Base-by-base conservation (phyloP, 768 basidiomycete genomes). In the Hemileccinum rubropunctum region DNA sequence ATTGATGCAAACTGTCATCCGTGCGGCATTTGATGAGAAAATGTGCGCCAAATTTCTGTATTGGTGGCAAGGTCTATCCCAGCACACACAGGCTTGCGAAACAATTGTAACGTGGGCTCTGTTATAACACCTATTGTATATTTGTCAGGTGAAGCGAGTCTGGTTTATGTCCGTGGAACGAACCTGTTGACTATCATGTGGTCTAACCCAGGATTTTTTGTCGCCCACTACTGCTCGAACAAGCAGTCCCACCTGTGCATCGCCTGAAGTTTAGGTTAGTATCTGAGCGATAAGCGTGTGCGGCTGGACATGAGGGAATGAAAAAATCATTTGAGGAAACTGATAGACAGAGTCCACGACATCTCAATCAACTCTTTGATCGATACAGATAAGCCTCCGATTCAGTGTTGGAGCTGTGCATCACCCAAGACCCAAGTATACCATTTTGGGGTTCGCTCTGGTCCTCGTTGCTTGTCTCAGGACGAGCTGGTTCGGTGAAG, bases 401-500 rank as follows among this genome's bases (percentile, higher is more conserved):
- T 36, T 46, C 18, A 32, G 8, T n/a, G 26, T 45, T 34, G 15
- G 14, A 32, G 11, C 32, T 38, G 17, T 21, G 14, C n/a, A 18
- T 23, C 20, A 26, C 3, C 7, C 13, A 27, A n/a, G n/a, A n/a
- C n/a, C n/a, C 20, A 6, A 36, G 3, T 23, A 9, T 38, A 14
- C 34, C 28, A 2, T 39, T 46, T 47, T 50, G 23, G 50, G 56
- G 8, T 13, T 27, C 5, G n/a, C 30, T 45, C 23, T 12, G 23
- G 10, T 18, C n/a, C n/a, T 14, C 15, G 10, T 20, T 9, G 13
- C 9, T 10, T 4, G 11, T 21, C 35, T 23, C 7, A 4, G 27
- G 11, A 15, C 21, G 56, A 52, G 21, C 59, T 47, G 47, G 59
- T 41, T 60, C 42, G 47, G n/a, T 6, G 4, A 20, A 47, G 7